Percentiles rank a stretch among this genome's conserved stretches.
Evolutionary conservation across 352 stramenopile species (phyloP).

Genomic region (Phytophthora sp.): DNA sequence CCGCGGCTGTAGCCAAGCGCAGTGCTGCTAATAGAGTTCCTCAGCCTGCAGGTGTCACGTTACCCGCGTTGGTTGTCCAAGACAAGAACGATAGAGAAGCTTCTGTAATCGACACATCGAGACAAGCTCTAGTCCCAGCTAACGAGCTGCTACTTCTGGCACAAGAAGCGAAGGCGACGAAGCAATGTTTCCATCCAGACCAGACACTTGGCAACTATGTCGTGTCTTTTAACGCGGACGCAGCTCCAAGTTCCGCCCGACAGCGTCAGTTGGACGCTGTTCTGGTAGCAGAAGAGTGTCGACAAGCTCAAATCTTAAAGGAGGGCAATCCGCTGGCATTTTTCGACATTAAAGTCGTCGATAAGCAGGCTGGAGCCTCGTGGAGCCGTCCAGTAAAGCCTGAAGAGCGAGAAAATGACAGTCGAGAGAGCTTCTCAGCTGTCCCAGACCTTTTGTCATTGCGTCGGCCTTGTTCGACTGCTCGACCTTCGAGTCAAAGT

Average conservation of each 20-base stretch:
- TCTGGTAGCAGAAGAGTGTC: constrained; percentile 41
- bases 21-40: neutral
- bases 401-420: neutral
- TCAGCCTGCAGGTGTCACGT: neutral
- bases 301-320: constrained; percentile 47
- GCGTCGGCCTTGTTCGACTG: constrained; percentile 3
- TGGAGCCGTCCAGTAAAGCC: constrained; percentile 18
- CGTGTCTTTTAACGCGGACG: constrained; percentile 58
- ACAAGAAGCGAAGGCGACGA: constrained; percentile 21
- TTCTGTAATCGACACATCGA: constrained; percentile 3
- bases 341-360: constrained; percentile 48
- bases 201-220: constrained; percentile 58
- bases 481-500: constrained; percentile 20
- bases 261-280: constrained; percentile 38
- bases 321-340: constrained; percentile 72
- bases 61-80: neutral
- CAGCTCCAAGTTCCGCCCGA: constrained; percentile 43
- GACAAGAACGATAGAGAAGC: neutral
- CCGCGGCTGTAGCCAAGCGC: constrained; percentile 5
- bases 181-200: constrained; percentile 26
- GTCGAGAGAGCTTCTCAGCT: neutral
- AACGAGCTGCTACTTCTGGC: constrained; percentile 67
- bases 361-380: constrained; percentile 25
- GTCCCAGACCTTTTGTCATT: neutral
- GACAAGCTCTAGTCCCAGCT: constrained; percentile 45